These are phyloP conservation scores for Phytophthora sp. DNA, from an alignment of 352 stramenopile genomes.

Conservation along the genomic window DNA sequence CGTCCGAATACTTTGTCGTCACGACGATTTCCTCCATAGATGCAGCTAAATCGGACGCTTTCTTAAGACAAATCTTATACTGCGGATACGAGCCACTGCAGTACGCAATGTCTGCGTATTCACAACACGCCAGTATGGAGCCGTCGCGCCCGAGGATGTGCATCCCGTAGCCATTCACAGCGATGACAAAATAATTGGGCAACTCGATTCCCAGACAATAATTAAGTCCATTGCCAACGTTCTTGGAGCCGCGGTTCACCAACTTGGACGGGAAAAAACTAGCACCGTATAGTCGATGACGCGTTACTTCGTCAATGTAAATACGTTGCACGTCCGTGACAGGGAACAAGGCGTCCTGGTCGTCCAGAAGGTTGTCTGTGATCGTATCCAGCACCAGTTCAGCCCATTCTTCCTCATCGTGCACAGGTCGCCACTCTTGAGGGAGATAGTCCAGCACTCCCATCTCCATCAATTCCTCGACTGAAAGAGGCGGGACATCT, in stretches of 20 bases:
- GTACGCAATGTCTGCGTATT: conserved; percentile 68
- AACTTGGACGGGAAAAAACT: conserved; percentile 89
- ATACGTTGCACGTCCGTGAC: conserved; percentile 74
- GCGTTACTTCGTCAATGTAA: conserved; percentile 85
- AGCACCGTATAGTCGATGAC: conserved; percentile 86
- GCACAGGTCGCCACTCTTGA: conserved; percentile 66
- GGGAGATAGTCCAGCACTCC: conserved; percentile 89
- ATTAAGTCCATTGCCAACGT: conserved; percentile 32
- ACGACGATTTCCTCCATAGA: conserved; percentile 65
- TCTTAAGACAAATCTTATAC: conserved; percentile 72
- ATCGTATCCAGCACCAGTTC: conserved; percentile 71
- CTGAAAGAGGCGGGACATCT: conserved; percentile 55
- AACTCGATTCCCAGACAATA: conserved; percentile 62
- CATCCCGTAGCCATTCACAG: conserved; percentile 91
- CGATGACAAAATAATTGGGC: conserved; percentile 87
- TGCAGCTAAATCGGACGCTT: conserved; percentile 38
- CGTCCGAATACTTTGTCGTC: conserved; percentile 73
- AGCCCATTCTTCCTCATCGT: conserved; percentile 85
- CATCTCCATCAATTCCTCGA: conserved; percentile 72
- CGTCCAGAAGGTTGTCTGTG: conserved; percentile 54
- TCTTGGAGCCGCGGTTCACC: conserved; percentile 44
- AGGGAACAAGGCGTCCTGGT: conserved; percentile 45
- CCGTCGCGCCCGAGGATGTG: conserved; percentile 86
- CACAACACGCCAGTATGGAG: conserved; percentile 67
- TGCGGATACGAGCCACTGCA: conserved; percentile 65